Evolutionary conservation across 2,329 filamentous ascomycete genomes (phyloP).

Genomic region (Hypoxylon sp.): DNA sequence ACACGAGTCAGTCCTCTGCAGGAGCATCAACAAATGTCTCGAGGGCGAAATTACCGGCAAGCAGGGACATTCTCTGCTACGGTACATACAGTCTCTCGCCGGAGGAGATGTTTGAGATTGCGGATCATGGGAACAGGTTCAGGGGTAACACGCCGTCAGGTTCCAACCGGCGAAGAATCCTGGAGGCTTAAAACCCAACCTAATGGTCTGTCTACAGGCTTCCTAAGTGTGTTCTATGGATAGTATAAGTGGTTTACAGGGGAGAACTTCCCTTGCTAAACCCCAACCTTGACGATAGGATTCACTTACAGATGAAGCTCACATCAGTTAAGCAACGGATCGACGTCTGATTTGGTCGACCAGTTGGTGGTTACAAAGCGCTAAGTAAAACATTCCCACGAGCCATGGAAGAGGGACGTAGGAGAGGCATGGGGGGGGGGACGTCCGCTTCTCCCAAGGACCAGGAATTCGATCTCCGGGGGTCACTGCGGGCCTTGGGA

Average conservation of each 20-base stretch:
- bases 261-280: not conserved
- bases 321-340: not conserved
- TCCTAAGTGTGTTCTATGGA: not conserved
- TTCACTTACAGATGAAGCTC: not conserved
- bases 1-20: not conserved
- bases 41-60: too few species aligned
- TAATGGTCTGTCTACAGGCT: constrained; percentile 10
- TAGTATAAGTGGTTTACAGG: not conserved
- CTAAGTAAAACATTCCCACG: constrained; percentile 1
- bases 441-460: not conserved
- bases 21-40: not conserved
- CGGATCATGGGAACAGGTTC: constrained; percentile 7
- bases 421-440: not conserved
- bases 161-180: constrained; percentile 21
- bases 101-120: constrained; percentile 5
- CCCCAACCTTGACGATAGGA: not conserved
- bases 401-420: too few species aligned
- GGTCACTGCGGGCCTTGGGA: not conserved
- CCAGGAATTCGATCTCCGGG: not conserved
- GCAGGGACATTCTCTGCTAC: not conserved
- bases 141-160: constrained; percentile 28
- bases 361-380: not conserved
- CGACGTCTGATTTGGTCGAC: not conserved
- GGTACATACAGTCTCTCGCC: not conserved
- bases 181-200: not conserved